These are phyloP conservation scores for Aspergillus viridinutans DNA, from an alignment of 2,329 filamentous ascomycete species.

Conservation along the genomic window DNA sequence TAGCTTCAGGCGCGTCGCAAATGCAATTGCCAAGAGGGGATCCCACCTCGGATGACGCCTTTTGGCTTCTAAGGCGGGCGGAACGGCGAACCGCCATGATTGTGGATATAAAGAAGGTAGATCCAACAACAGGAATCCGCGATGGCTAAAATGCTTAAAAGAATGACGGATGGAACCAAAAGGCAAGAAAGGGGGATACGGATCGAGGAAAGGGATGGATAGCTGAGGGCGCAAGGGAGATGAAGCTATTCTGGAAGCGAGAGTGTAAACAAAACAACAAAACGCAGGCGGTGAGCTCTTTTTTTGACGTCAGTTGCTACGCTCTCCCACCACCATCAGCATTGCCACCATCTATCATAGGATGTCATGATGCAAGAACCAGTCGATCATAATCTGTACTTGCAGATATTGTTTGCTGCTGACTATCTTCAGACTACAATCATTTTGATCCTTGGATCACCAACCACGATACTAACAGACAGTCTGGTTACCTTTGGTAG, in stretches of 20 bases:
- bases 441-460: not conserved
- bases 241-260: not conserved
- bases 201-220: not conserved
- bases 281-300: conserved; percentile 1
- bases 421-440: not conserved
- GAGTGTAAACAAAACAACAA: not conserved
- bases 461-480: not conserved
- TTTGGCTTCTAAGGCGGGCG: conserved; percentile 35
- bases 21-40: conserved; percentile 1
- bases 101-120: not conserved
- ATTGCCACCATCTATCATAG: not conserved
- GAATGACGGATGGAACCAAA: not conserved
- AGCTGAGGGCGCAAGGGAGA: not conserved
- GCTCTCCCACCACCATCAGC: not conserved
- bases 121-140: conserved; percentile 1
- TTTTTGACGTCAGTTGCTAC: conserved; percentile 1
- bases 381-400: not conserved
- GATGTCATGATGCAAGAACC: conserved; percentile 2
- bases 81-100: conserved; percentile 39
- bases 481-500: not conserved
- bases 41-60: conserved; percentile 30
- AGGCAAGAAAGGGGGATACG: not conserved
- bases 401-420: not conserved
- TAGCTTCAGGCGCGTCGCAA: conserved; percentile 8
- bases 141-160: not conserved